A percentile compares a stretch with the other conserved stretches of the same genome.
Evolutionary conservation across 2,329 filamentous ascomycete genomes (phyloP).

Genomic region (Metarhizium brunneum): DNA sequence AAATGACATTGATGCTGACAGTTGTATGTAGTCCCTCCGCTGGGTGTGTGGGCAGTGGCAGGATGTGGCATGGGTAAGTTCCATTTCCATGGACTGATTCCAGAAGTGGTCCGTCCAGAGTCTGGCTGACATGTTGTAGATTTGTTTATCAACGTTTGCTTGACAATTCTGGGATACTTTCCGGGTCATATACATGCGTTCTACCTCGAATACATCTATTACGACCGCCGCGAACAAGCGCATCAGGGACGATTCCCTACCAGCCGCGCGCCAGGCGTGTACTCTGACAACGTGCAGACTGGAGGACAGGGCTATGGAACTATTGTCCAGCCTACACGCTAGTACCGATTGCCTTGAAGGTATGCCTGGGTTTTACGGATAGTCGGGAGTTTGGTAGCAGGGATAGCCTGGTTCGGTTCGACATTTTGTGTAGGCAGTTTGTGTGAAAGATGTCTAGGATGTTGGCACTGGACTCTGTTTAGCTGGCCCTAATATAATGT

Average conservation of each 20-base stretch:
- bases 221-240: slow-evolving; percentile 58
- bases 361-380: background rate
- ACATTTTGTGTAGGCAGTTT: background rate
- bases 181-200: slow-evolving; percentile 75
- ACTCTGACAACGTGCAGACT: slow-evolving; percentile 62
- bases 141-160: slow-evolving; percentile 55
- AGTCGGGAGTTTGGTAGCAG: background rate
- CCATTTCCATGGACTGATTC: background rate
- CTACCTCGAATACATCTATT: slow-evolving; percentile 78
- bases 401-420: background rate
- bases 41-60: slow-evolving; percentile 54
- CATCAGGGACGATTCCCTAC: slow-evolving; percentile 45
- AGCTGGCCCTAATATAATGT: background rate
- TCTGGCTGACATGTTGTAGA: slow-evolving; percentile 29
- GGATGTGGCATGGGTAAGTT: slow-evolving; percentile 49
- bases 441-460: background rate
- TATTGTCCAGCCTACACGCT: slow-evolving; percentile 25
- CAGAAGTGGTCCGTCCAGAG: background rate
- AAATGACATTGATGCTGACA: background rate
- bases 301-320: slow-evolving; percentile 59
- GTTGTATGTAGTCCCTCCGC: slow-evolving; percentile 46
- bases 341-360: background rate
- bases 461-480: background rate
- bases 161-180: slow-evolving; percentile 62
- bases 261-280: slow-evolving; percentile 57